Evolutionary conservation across 208 protist species (phyloP).

Genomic region (Leishmania braziliensis): DNA sequence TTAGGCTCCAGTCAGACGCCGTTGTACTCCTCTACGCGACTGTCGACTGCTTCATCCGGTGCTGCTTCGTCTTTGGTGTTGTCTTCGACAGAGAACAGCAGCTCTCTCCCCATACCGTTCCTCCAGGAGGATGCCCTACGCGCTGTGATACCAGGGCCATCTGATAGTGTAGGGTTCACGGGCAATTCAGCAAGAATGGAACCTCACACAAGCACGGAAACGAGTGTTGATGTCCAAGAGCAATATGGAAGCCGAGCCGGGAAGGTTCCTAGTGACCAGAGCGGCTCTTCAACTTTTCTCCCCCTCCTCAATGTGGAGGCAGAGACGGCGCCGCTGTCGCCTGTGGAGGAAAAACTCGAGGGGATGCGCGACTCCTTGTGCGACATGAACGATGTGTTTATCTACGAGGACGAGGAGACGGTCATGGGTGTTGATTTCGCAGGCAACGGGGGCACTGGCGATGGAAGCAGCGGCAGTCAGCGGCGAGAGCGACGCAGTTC

Average conservation of each 20-base stretch:
- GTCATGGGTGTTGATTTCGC: neutral
- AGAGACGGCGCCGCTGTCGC: neutral
- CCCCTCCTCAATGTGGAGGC: neutral
- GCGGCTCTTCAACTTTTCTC: neutral
- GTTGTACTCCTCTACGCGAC: neutral
- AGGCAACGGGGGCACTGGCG: neutral
- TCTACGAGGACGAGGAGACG: slow-evolving; percentile 49
- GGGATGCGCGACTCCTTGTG: slow-evolving; percentile 30
- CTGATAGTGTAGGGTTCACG: neutral
- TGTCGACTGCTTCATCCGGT: neutral
- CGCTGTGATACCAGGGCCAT: neutral
- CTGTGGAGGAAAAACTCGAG: neutral
- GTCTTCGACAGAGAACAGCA: slow-evolving; percentile 12
- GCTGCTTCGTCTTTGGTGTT: neutral
- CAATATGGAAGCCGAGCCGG: neutral
- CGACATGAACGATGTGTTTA: slow-evolving; percentile 53
- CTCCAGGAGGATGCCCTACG: neutral
- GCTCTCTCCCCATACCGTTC: neutral
- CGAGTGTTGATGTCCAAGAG: neutral
- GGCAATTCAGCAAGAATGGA: neutral
- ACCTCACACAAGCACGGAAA: neutral
- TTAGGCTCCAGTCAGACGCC: neutral
- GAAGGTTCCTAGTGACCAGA: neutral
- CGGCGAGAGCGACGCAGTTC: slow-evolving; percentile 27
- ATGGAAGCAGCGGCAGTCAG: neutral